Conservation (phyloP, 768 basidiomycete genomes). For the Exidia glandulosa region DNA sequence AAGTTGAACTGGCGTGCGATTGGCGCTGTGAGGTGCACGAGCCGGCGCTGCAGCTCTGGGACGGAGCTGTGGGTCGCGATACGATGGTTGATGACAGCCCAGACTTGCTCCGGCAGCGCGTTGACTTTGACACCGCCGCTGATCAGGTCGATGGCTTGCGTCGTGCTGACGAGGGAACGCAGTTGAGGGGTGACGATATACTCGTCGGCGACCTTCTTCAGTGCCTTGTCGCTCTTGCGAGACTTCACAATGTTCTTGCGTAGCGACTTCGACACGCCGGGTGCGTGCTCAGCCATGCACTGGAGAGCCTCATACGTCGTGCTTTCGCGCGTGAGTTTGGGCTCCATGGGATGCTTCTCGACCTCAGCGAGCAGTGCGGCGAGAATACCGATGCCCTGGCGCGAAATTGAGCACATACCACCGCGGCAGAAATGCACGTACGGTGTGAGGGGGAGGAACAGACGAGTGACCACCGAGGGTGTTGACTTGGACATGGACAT, state of each 20-base stretch:
- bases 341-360: constrained; percentile 44
- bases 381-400: constrained; percentile 71
- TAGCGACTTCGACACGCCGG: constrained; percentile 36
- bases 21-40: constrained; percentile 29
- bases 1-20: constrained; percentile 46
- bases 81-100: constrained; percentile 62
- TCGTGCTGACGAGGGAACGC: constrained; percentile 49
- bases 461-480: constrained; percentile 79
- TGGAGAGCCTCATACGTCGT: constrained; percentile 50
- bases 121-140: constrained; percentile 59
- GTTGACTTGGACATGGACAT: constrained; percentile 50
- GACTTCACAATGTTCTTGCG: constrained; percentile 39
- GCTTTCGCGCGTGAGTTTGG: constrained; percentile 38
- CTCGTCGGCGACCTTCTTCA: constrained; percentile 40
- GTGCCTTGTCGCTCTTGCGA: constrained; percentile 34
- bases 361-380: constrained; percentile 55
- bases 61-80: constrained; percentile 38
- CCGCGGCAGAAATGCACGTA: constrained; percentile 19
- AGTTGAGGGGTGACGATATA: constrained; percentile 23
- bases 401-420: background rate
- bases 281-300: constrained; percentile 55
- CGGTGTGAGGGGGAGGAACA: constrained; percentile 73
- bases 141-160: constrained; percentile 65
- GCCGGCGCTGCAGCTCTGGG: constrained; percentile 32
- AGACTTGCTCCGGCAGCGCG: constrained; percentile 66